These are phyloP conservation scores for Poterioochromonas sp. DNA, from an alignment of 352 stramenopile genomes.

Conservation along the genomic window DNA sequence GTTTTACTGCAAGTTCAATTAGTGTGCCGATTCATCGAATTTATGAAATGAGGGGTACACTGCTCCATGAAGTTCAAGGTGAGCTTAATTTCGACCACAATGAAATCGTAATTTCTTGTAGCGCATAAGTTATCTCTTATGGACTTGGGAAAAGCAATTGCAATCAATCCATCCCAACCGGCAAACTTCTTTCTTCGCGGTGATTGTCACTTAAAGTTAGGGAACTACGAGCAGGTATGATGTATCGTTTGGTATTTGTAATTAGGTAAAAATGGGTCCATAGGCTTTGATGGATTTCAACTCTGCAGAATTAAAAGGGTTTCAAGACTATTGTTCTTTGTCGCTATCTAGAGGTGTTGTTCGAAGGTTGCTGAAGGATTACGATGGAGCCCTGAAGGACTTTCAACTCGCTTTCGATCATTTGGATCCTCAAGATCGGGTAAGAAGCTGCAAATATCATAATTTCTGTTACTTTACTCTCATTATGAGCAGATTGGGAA, in stretches of 20 bases:
- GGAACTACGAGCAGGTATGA: constrained; percentile 25
- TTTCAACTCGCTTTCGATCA: not conserved
- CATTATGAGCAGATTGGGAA: not conserved
- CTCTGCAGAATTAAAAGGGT: not conserved
- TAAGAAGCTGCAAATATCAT: not conserved
- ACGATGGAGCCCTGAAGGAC: not conserved
- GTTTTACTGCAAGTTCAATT: no score
- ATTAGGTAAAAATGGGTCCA: no score
- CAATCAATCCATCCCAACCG: not conserved
- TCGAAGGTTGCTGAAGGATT: not conserved
- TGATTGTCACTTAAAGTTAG: constrained; percentile 17
- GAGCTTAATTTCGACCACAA: no score
- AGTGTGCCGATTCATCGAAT: constrained; percentile 9
- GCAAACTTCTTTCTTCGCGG: constrained; percentile 9
- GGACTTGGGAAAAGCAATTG: constrained; percentile 23
- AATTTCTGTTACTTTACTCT: not conserved
- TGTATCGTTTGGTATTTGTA: no score
- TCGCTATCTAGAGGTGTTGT: not conserved
- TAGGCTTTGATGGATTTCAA: not conserved
- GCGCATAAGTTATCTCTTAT: constrained; percentile 11
- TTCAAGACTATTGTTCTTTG: not conserved
- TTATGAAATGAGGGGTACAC: constrained; percentile 30
- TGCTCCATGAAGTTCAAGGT: constrained; percentile 20
- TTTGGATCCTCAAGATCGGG: not conserved
- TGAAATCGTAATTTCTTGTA: not conserved